These are phyloP conservation scores for Dendrobium chrysotoxum DNA, from an alignment of 106 monocot species.

Conservation along the genomic window DNA sequence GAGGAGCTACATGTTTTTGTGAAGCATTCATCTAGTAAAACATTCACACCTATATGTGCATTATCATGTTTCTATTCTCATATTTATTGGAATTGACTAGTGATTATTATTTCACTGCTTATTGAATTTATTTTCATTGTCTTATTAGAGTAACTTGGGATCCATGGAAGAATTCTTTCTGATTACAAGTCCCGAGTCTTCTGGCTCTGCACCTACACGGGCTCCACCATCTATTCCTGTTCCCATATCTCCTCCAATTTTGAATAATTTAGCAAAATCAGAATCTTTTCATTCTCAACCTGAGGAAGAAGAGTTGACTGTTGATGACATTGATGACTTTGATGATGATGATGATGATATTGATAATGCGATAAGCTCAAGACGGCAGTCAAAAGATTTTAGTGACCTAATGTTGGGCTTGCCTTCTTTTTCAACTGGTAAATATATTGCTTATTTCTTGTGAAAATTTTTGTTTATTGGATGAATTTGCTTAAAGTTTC, in stretches of 20 bases:
- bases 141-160: slow-evolving; percentile 50
- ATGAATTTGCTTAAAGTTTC: not conserved
- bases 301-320: slow-evolving; percentile 74
- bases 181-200: slow-evolving; percentile 63
- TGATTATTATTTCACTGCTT: not conserved
- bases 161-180: slow-evolving; percentile 69
- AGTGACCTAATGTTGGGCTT: slow-evolving; percentile 45
- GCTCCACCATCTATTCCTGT: slow-evolving; percentile 64
- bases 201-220: slow-evolving; percentile 69
- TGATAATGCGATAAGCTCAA: slow-evolving; percentile 25
- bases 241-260: slow-evolving; percentile 12
- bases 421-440: slow-evolving; percentile 77
- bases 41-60: not conserved
- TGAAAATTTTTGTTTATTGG: not conserved
- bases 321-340: slow-evolving; percentile 96
- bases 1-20: no score
- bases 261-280: slow-evolving; percentile 42
- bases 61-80: not conserved
- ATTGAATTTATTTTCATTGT: not conserved
- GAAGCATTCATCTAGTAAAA: not conserved
- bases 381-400: slow-evolving; percentile 57
- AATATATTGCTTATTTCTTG: not conserved
- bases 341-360: slow-evolving; percentile 80
- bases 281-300: slow-evolving; percentile 63
- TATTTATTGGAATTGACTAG: not conserved